Percentiles rank a stretch among this genome's conserved stretches.
Conservation (phyloP, 345 rosid species). For the Combretum micranthum region DNA sequence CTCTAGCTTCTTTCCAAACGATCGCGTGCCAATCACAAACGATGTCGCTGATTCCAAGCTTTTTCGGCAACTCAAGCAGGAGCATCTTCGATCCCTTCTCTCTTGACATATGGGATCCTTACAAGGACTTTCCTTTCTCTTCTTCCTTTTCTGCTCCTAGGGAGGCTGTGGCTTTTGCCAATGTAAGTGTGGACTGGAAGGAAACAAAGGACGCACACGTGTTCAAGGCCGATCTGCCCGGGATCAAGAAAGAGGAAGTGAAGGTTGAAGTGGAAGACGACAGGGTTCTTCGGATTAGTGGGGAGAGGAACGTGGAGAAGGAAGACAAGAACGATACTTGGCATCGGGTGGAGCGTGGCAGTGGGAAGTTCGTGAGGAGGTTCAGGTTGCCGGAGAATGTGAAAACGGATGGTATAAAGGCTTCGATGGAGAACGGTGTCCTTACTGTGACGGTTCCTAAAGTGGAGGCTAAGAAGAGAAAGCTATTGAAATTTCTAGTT, state of each 20-base stretch:
- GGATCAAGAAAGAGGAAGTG: constrained; percentile 13
- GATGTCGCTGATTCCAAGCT: constrained; percentile 12
- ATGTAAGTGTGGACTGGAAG: constrained; percentile 6
- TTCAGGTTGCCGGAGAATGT: constrained; percentile 8
- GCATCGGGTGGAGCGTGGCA: constrained; percentile 17
- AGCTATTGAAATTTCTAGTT: not conserved
- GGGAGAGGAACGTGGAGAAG: constrained; percentile 11
- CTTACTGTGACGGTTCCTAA: constrained; percentile 9
- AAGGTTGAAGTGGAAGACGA: constrained; percentile 10
- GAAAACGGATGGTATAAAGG: constrained; percentile 8
- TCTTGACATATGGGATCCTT: constrained; percentile 1
- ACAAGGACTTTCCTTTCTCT: constrained; percentile 3
- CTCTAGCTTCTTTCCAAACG: too few relatives aligned
- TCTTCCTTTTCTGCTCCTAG: constrained; percentile 3
- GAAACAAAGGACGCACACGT: constrained; percentile 6
- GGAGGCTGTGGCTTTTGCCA: constrained; percentile 7
- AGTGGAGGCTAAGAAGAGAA: not conserved
- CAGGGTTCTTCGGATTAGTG: constrained; percentile 9
- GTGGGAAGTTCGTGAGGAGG: constrained; percentile 12
- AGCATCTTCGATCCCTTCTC: constrained; percentile 7
- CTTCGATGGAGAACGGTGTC: constrained; percentile 15
- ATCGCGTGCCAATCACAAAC: not conserved
- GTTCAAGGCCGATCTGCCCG: constrained; percentile 9
- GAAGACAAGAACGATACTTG: constrained; percentile 18
- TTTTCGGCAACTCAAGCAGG: not conserved